phyloP scores from a whole-genome alignment of 2,329 filamentous ascomycete species.

The Fusarium multiceps region DNA sequence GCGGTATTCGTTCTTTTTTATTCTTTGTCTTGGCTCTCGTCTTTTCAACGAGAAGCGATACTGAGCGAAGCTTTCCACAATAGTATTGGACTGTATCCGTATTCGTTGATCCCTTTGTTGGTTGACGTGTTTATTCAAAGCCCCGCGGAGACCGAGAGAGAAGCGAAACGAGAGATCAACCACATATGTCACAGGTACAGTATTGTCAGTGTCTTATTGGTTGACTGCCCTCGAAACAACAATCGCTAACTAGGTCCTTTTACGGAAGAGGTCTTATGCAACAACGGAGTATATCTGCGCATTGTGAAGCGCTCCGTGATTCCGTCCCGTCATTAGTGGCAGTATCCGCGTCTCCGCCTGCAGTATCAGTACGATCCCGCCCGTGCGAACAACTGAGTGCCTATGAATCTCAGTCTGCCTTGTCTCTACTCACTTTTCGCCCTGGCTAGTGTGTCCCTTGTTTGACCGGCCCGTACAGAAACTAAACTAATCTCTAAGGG shows the following conservation, averaged over 20 bases:
- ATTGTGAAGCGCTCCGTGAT: constrained; percentile 29
- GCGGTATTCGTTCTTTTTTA: constrained; percentile 5
- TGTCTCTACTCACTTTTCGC: not conserved
- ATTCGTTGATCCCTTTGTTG: not conserved
- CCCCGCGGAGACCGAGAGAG: constrained; percentile 14
- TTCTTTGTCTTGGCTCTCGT: constrained; percentile 1
- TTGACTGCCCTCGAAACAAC: not conserved
- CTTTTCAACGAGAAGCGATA: constrained; percentile 2
- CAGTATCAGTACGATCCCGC: constrained; percentile 35
- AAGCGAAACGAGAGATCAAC: constrained; percentile 4
- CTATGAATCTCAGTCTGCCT: not conserved
- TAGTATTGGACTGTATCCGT: not conserved
- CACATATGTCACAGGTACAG: constrained; percentile 4
- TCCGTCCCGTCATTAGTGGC: constrained; percentile 31
- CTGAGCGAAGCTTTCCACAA: not conserved
- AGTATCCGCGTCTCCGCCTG: constrained; percentile 22
- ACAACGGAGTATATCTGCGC: not conserved
- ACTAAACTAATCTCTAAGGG: not conserved
- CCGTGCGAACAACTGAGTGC: constrained; percentile 25
- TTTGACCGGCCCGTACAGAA: constrained; percentile 1
- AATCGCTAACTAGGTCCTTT: not conserved
- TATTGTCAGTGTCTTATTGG: not conserved
- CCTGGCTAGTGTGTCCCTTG: constrained; percentile 3
- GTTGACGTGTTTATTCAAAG: not conserved
- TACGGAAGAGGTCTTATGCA: not conserved